Evolutionary conservation across 2,329 filamentous ascomycete species (phyloP).

Genomic region (Colletotrichum sp.): DNA sequence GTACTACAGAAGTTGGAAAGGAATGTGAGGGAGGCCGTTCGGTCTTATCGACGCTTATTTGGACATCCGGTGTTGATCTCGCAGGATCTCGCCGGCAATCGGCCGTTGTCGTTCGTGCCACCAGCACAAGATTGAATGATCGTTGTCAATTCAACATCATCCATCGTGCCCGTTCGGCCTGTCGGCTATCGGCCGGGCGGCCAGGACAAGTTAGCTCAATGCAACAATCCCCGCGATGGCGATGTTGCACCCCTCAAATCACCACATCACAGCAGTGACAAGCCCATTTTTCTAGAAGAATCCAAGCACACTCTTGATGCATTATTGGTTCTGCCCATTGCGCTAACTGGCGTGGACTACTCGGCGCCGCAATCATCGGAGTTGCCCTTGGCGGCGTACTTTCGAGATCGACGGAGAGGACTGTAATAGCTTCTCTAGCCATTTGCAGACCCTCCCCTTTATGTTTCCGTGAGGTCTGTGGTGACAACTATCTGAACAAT

Average conservation of each 20-base stretch:
- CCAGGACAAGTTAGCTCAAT: not conserved
- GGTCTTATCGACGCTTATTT: not conserved
- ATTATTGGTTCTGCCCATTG: not conserved
- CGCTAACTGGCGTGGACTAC: not conserved
- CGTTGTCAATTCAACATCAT: not conserved
- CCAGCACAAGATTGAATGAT: not conserved
- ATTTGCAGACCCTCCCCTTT: not conserved
- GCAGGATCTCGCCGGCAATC: not conserved
- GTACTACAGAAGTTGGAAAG: not conserved
- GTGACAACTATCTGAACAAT: not conserved
- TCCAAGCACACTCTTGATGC: not conserved
- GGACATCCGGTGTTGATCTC: not conserved
- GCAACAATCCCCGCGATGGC: not conserved
- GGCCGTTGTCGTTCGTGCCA: not conserved
- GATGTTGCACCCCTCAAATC: not conserved
- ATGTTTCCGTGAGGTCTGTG: not conserved
- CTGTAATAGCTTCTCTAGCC: accelerated
- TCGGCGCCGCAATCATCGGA: not conserved
- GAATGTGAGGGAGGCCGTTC: not conserved
- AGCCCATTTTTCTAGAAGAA: not conserved
- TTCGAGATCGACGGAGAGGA: not conserved
- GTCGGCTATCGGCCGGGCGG: not conserved
- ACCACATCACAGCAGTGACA: not conserved
- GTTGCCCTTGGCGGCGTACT: not conserved
- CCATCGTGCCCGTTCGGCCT: not conserved